phyloP scores from a whole-genome alignment of 352 stramenopile genomes.

The Globisporangium nagaii region DNA sequence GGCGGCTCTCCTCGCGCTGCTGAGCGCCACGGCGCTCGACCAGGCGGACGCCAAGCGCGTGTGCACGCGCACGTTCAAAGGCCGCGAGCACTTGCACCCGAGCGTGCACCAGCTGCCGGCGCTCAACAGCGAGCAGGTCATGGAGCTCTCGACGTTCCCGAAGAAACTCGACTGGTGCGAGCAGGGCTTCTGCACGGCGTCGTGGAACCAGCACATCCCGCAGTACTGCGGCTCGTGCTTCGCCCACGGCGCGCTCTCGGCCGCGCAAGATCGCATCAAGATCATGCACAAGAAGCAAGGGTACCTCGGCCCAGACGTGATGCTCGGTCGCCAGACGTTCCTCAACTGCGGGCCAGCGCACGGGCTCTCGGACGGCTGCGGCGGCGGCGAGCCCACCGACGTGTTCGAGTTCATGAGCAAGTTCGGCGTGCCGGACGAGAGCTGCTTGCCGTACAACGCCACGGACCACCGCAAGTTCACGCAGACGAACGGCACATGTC shows the following conservation, averaged over 20 bases:
- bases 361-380: slow-evolving; percentile 46
- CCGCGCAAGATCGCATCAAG: slow-evolving; percentile 62
- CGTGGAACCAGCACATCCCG: slow-evolving; percentile 71
- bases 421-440: slow-evolving; percentile 52
- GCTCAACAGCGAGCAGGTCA: slow-evolving; percentile 21
- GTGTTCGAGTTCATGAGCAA: slow-evolving; percentile 63
- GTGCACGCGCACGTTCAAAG: slow-evolving; percentile 40
- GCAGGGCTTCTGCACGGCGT: slow-evolving; percentile 46
- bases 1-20: slow-evolving; percentile 1
- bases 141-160: slow-evolving; percentile 38
- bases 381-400: slow-evolving; percentile 47
- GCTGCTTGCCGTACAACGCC: slow-evolving; percentile 53
- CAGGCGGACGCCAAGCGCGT: slow-evolving; percentile 26
- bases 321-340: slow-evolving; percentile 55
- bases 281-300: slow-evolving; percentile 41
- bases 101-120: slow-evolving; percentile 23
- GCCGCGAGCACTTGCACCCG: slow-evolving; percentile 37
- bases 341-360: slow-evolving; percentile 56
- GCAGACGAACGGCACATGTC: slow-evolving; percentile 45
- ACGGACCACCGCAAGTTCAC: slow-evolving; percentile 54
- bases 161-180: slow-evolving; percentile 84
- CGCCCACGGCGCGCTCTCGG: slow-evolving; percentile 51
- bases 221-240: slow-evolving; percentile 78
- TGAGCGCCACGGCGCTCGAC: not conserved
- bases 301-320: slow-evolving; percentile 43